Conservation (phyloP, 108 stramenopile species). For the Nitzschia putrida region DNA sequence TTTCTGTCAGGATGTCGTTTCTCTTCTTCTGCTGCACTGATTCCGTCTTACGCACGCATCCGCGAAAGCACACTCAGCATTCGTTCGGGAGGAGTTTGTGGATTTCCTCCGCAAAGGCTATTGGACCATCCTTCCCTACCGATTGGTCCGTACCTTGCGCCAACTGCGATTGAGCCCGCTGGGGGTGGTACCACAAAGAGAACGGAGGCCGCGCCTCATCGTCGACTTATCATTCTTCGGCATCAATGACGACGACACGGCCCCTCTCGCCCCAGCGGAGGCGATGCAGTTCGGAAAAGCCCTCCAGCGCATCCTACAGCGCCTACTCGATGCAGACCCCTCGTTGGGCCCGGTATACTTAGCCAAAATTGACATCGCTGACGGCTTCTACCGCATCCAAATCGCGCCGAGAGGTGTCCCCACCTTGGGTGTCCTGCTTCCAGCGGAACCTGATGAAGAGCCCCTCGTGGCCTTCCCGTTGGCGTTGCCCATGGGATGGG, state of each 20-base stretch:
- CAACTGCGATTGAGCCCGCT: slow-evolving; percentile 23
- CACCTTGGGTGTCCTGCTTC: no score
- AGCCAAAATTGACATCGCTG: slow-evolving; percentile 34
- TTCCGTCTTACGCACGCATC: slow-evolving; percentile 33
- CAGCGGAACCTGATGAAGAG: no score
- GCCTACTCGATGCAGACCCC: slow-evolving; percentile 18
- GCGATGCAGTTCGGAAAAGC: slow-evolving; percentile 44
- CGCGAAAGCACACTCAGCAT: slow-evolving; percentile 3
- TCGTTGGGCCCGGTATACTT: slow-evolving; percentile 22
- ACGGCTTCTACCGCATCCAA: slow-evolving; percentile 49
- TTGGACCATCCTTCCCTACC: slow-evolving; percentile 40
- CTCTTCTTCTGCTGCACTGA: no score
- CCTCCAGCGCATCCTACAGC: slow-evolving; percentile 18
- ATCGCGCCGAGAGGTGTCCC: no score
- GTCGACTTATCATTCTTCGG: slow-evolving; percentile 33
- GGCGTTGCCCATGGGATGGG: no score
- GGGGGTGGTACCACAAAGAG: slow-evolving; percentile 40
- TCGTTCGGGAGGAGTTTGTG: slow-evolving; percentile 21
- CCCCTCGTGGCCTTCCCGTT: no score
- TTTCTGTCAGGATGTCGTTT: no score
- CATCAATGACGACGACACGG: slow-evolving; percentile 37
- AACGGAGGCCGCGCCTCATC: slow-evolving; percentile 33
- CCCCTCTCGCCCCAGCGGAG: slow-evolving; percentile 21
- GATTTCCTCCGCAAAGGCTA: slow-evolving; percentile 25
- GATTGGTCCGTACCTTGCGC: slow-evolving; percentile 10